A percentile compares a stretch with the other conserved stretches of the same genome.
These are phyloP conservation scores for Cucurbitaria berberidis DNA, from an alignment of 2,329 filamentous ascomycete genomes.

Conservation along the genomic window DNA sequence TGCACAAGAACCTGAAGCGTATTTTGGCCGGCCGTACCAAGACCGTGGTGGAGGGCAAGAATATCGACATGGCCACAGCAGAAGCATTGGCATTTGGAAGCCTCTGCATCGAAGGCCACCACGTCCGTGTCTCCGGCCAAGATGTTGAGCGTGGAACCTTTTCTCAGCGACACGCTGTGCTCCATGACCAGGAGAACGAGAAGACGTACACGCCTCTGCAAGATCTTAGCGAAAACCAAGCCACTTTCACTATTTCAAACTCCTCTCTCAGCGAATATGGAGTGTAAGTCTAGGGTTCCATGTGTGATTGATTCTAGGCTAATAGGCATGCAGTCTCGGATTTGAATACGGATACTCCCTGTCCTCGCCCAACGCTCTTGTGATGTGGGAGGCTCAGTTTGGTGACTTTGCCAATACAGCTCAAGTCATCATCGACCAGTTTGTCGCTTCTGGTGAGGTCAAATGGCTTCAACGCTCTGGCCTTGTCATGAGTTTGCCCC, in stretches of 20 bases:
- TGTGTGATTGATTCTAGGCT: slow-evolving; percentile 16
- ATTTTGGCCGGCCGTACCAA: slow-evolving; percentile 90
- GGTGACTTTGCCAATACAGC: slow-evolving; percentile 99
- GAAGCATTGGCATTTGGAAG: slow-evolving; percentile 95
- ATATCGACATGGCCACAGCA: slow-evolving; percentile 96
- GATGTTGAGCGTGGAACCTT: slow-evolving; percentile 99
- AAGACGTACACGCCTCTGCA: slow-evolving; percentile 91
- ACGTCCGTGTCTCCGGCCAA: slow-evolving; percentile 96
- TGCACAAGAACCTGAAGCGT: slow-evolving; percentile 96
- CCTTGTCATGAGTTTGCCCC: slow-evolving; percentile 92
- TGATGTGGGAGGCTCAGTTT: slow-evolving; percentile 99
- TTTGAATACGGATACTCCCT: slow-evolving; percentile 99
- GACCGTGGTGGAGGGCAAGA: slow-evolving; percentile 87
- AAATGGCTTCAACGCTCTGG: slow-evolving; percentile 99
- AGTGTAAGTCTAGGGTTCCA: slow-evolving; percentile 55
- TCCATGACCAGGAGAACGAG: slow-evolving; percentile 97
- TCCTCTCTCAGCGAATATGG: slow-evolving; percentile 81
- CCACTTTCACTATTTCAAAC: slow-evolving; percentile 95
- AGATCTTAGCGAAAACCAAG: slow-evolving; percentile 87
- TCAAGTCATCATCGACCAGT: slow-evolving; percentile 98
- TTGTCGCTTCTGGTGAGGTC: slow-evolving; percentile 94
- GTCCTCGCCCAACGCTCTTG: slow-evolving; percentile 92
- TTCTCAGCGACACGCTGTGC: slow-evolving; percentile 94
- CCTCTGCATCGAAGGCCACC: slow-evolving; percentile 89
- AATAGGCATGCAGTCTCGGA: slow-evolving; percentile 68